Base-by-base conservation (phyloP, 176 grass and related monocot species). In the Tillandsia fasciculata region DNA sequence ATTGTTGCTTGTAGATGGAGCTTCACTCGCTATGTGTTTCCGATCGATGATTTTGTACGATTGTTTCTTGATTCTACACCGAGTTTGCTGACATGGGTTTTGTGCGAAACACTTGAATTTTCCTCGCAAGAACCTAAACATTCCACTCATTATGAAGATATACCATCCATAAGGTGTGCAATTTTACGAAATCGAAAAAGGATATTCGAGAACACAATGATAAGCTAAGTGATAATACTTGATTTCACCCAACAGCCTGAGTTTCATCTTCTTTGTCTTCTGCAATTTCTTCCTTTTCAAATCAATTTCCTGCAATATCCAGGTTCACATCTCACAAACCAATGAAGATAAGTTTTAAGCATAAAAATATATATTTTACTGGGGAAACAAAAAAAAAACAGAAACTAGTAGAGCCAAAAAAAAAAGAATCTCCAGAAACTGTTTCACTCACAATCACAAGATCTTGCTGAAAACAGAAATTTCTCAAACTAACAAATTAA, bases 111-210 rank as follows among this genome's bases (percentile, higher is more conserved):
- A 71, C 15, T 49, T 24, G 33, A 70, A 75, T 58, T 84, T 96
- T 71, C 65, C 87, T 74, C 54, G 69, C 71, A 96, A 77, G 68
- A 96, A 92, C 66, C 89, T 92, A 77, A n/a, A 64, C n/a, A 49
- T 72, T 8, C 52, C 71, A 49, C 33, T 42, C 33, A 42, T 42
- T 42, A 42, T 42, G 4, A 42, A 42, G 33, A 42, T 42, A 42
- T 24, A 24, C 24, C 29, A 42, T 42, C 33, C 33, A 42, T 42
- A 7, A 42, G 7, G 33, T 42, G 33, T 5, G 33, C 33, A 42
- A 42, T 42, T 42, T 42, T 42, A 42, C 6, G 33, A 42, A 42
- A 42, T 42, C 33, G 33, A 5, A 42, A 42, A 6, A 42, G 33
- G 33, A 42, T 42, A 42, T 42, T 42, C 33, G 5, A 20, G 47